Evolutionary conservation across 2,329 filamentous ascomycete genomes (phyloP).

Genomic region (Cryphonectria nitschkei): DNA sequence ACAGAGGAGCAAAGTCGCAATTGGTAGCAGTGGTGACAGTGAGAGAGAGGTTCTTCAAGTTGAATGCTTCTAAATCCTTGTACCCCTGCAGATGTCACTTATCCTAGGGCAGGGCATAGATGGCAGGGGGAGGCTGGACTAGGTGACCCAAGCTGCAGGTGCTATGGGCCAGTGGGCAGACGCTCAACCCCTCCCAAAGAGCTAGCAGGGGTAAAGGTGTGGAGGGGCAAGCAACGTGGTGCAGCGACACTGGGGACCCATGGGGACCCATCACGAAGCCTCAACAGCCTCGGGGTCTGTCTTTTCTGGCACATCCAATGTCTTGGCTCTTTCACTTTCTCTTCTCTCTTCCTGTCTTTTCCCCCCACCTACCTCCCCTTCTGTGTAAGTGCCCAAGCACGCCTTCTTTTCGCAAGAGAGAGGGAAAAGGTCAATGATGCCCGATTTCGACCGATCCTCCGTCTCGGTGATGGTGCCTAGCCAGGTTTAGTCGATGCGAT

Average conservation of each 20-base stretch:
- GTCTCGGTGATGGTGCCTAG: neutral
- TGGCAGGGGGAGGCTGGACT: conserved; percentile 6
- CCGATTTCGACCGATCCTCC: neutral
- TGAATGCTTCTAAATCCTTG: neutral
- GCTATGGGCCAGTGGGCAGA: neutral
- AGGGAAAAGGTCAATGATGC: neutral
- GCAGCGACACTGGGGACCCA: conserved; percentile 8
- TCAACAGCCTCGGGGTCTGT: conserved; percentile 16
- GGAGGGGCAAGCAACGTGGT: conserved; percentile 21
- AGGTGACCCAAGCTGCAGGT: conserved; percentile 5
- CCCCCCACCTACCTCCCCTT: neutral
- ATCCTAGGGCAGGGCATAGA: neutral
- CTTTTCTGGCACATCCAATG: neutral
- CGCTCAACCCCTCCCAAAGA: neutral
- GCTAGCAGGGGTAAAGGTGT: conserved; percentile 13
- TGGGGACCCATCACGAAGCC: neutral
- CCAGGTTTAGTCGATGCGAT: neutral
- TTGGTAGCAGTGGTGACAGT: neutral
- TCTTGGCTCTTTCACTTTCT: neutral
- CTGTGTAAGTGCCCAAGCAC: neutral
- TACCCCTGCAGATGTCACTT: conserved; percentile 11
- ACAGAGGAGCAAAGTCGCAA: neutral
- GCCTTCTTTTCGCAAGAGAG: neutral
- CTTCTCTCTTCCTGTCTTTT: neutral
- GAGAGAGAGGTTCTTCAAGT: neutral